Evolutionary conservation across 148 eudicot genomes (phyloP), one percentile per base, ranked within the genome.

Genomic region (Dianthus caryophyllus): DNA sequence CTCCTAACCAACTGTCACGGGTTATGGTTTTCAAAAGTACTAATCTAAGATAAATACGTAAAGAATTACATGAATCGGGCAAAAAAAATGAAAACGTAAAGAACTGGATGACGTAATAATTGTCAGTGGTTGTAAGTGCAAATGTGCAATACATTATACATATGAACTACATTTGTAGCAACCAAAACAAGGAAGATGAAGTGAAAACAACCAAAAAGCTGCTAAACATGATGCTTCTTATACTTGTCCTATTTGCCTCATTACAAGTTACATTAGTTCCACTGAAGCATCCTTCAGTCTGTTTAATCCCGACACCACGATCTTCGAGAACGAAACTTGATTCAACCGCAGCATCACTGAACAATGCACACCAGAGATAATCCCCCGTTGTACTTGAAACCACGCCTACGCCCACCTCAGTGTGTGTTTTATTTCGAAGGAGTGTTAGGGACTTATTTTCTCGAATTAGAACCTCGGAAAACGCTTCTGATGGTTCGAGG

Each of bases 321-420:
- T 89, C 84, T 61, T 86, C 91, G 38, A 89, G 88, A 30, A 81
- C 80, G 61, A 89, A 89, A 9, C 83, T 77, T 26, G 83, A 77
- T 64, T 81, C 84, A 41, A 51, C 72, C 68, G 65, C 66, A 31
- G 81, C 79, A 31, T 27, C 78, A 46, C 96, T 84, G 17, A 89
- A 86, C 69, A 89, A 24, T 52, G 83, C 80, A 66, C 96, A 86
- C 91, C 96, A 89, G 31, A 81, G 66, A 66, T 77, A 81, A 51
- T 75, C 78, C n/a, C 78, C 86, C 65, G 77, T 87, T 71, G 71
- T 82, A 2, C 47, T 64, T 2, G 81, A 61, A 26, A 80, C 58
- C 29, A 86, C 29, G 18, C 96, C 96, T 4, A 86, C 89, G 68
- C 96, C 96, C 14, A 83, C 83, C 79, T 89, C 96, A n/a, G 83